Evolutionary conservation across 2,329 filamentous ascomycete species (phyloP), one percentile per base, ranked within the genome.

Genomic region (Elsinoe arachidis): DNA sequence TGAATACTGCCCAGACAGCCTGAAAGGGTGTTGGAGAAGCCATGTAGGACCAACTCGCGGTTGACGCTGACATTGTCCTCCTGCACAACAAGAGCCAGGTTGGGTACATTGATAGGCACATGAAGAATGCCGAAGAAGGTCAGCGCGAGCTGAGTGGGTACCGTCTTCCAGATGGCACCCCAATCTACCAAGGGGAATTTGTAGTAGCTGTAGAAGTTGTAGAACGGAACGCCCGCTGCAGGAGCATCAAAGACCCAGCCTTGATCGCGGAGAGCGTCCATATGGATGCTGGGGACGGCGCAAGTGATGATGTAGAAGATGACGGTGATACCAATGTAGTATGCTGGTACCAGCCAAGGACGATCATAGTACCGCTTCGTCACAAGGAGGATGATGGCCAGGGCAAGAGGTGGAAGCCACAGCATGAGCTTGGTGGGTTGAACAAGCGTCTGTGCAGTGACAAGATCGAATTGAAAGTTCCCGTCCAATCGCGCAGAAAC

Each of bases 81-180:
- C 43, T 90, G 90, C 3, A 88, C 89, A 33, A 90, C 90, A 51
- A 96, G 86, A 0, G 90, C 93, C 59, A 99, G 75, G 2, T 93
- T 93, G 2, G 93, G 93, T 3, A 99, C 91, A 66, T 99, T 99
- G 73, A 99, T 99, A 0, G 93, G 93, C 2, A 99, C 93, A 69
- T 99, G 93, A 2, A 99, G 80, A 57, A 99, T 86, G 55, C 93
- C 93, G 66, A 99, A 99, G 76, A 99, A 99, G 0, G 93, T 97
- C 60, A 99, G 75, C 0, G 93, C 93, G 65, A 99, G 84, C 88
- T 99, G 97, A 30, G 93, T 91, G 0, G 93, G 93, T 30, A 96
- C 80, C 1, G 87, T 91, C 66, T 90, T 85, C n/a, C 79, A 74
- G 51, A 99, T 80, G 2, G 92, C 93, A 44, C 80, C 79, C 87